Percentiles rank a stretch among this genome's conserved stretches.
These are phyloP conservation scores for Immersiella caudata DNA, from an alignment of 495 filamentous ascomycete genomes.

Conservation along the genomic window DNA sequence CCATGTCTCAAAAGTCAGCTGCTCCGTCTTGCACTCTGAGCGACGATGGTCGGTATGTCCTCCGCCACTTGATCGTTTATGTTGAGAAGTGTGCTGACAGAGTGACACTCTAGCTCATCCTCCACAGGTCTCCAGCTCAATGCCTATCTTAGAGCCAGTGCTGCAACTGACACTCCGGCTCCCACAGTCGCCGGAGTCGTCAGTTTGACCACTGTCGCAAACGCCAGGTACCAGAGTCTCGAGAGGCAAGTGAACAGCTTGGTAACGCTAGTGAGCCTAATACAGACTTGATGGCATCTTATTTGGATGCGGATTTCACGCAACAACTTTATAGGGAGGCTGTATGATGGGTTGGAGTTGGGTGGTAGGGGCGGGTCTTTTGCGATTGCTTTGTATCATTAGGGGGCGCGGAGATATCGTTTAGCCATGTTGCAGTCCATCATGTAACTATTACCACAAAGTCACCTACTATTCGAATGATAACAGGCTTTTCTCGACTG, in stretches of 20 bases:
- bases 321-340: too few species aligned
- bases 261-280: neutral
- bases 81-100: neutral
- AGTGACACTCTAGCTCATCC: neutral
- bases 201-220: neutral
- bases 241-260: neutral
- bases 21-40: neutral
- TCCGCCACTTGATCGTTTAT: neutral
- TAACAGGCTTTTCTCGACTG: too few species aligned
- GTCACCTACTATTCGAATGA: too few species aligned
- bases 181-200: neutral
- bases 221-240: neutral
- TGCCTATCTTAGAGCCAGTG: neutral
- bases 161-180: neutral
- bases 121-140: neutral
- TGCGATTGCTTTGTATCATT: too few species aligned
- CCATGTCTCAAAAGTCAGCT: neutral
- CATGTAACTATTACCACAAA: too few species aligned
- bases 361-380: too few species aligned
- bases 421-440: too few species aligned
- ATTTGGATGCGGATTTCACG: too few species aligned
- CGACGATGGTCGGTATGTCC: neutral
- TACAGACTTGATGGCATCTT: neutral
- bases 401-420: too few species aligned
- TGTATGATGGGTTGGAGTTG: too few species aligned